Conservation (phyloP, 441 rosid species). For the Metrosideros polymorpha region DNA sequence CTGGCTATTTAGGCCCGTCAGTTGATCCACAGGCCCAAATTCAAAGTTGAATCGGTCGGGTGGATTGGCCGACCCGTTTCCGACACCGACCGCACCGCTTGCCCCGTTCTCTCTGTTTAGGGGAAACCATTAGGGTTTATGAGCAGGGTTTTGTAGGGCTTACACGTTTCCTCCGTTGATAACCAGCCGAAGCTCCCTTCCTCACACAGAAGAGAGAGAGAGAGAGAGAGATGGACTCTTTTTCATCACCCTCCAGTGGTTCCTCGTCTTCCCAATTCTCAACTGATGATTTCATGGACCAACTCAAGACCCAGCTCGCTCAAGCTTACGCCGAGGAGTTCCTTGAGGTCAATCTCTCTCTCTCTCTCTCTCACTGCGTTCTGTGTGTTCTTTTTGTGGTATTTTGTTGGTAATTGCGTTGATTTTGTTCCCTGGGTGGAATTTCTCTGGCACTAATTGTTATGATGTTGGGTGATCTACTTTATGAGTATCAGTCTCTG, state of each 20-base stretch:
- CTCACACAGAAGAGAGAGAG: neutral
- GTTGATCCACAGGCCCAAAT: neutral
- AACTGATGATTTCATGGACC: conserved; percentile 52
- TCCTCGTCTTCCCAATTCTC: conserved; percentile 31
- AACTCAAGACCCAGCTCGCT: conserved; percentile 55
- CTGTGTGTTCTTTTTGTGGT: neutral
- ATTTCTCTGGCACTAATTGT: neutral
- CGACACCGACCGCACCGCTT: neutral
- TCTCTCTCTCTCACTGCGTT: neutral
- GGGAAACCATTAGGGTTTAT: neutral
- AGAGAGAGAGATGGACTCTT: conserved; percentile 45
- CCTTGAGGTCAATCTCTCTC: conserved; percentile 37
- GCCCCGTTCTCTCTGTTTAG: neutral
- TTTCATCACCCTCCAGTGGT: conserved; percentile 43
- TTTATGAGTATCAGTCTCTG: neutral
- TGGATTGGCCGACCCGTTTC: neutral
- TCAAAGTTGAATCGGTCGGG: neutral
- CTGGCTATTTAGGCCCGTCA: neutral
- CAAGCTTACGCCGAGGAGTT: conserved; percentile 81
- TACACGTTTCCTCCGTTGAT: neutral
- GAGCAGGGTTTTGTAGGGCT: neutral
- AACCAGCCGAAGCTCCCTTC: neutral
- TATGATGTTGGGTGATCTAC: neutral
- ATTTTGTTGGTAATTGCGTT: neutral
- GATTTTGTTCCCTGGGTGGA: neutral